phyloP scores from a whole-genome alignment of 805 yeast genomes.

The Lachancea dasiensis region DNA sequence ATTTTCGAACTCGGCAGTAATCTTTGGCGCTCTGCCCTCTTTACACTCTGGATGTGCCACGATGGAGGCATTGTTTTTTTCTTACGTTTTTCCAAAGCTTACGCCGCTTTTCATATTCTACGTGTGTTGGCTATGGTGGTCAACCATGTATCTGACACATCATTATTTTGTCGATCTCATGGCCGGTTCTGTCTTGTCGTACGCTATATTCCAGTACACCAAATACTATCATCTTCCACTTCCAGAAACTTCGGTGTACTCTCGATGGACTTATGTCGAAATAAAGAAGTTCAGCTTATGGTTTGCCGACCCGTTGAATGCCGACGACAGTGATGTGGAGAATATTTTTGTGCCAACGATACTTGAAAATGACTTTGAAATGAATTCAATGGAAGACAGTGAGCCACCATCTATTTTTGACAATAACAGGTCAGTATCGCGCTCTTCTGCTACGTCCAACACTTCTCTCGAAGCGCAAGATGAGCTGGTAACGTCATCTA shows the following conservation, averaged over 20 bases:
- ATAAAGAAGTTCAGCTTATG: conserved; percentile 33
- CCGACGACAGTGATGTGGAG: conserved; percentile 30
- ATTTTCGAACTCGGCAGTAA: conserved; percentile 81
- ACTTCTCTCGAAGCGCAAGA: conserved; percentile 28
- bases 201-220: conserved; percentile 61
- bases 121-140: conserved; percentile 96
- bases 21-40: conserved; percentile 87
- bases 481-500: conserved; percentile 16
- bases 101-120: conserved; percentile 64
- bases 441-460: conserved; percentile 33
- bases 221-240: conserved; percentile 65
- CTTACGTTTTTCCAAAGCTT: conserved; percentile 71
- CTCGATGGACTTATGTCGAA: conserved; percentile 62
- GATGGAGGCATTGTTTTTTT: conserved; percentile 83
- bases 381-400: conserved; percentile 21
- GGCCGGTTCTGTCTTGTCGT: conserved; percentile 86
- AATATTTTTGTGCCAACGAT: conserved; percentile 24
- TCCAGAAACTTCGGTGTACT: conserved; percentile 44
- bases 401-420: conserved; percentile 32
- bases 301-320: conserved; percentile 34
- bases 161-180: conserved; percentile 92
- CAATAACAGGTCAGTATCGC: conserved; percentile 25
- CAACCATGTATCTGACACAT: conserved; percentile 95
- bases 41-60: conserved; percentile 92
- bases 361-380: conserved; percentile 22